Evolutionary conservation across 139 green algal species (phyloP).

Genomic region (Coelastrella sp.): DNA sequence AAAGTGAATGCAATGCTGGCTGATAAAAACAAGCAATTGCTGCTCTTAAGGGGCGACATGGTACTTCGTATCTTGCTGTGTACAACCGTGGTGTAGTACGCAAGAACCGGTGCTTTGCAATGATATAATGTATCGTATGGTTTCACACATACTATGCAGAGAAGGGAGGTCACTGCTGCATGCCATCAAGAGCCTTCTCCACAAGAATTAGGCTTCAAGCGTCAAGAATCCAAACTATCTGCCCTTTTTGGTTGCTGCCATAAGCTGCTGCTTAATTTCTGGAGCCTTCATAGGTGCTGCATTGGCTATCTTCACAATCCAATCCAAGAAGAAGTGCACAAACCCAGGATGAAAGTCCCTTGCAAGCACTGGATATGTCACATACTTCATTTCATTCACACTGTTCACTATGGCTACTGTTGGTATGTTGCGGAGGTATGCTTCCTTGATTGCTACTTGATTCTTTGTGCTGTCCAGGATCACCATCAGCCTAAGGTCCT

Average conservation of each 20-base stretch:
- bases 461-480: conserved; percentile 56
- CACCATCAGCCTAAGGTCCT: conserved; percentile 55
- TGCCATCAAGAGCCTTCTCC: background rate
- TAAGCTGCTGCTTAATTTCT: background rate
- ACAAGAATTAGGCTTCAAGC: background rate
- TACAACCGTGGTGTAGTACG: no score
- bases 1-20: no score
- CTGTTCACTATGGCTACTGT: conserved; percentile 58
- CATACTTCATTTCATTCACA: conserved; percentile 7
- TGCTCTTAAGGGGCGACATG: no score
- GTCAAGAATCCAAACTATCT: background rate
- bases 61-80: no score
- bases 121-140: no score
- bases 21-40: no score
- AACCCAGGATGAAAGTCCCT: conserved; percentile 46
- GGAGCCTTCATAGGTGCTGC: background rate
- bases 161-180: background rate
- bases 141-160: no score
- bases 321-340: conserved; percentile 61
- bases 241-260: background rate
- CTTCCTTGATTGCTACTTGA: conserved; percentile 55
- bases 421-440: conserved; percentile 50
- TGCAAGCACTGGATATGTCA: conserved; percentile 65
- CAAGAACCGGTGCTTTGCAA: no score
- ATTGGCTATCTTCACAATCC: conserved; percentile 63